Percentiles rank a stretch among this genome's conserved stretches.
Conservation (phyloP, 805 yeast genomes). For the Komagataella pastoris region DNA sequence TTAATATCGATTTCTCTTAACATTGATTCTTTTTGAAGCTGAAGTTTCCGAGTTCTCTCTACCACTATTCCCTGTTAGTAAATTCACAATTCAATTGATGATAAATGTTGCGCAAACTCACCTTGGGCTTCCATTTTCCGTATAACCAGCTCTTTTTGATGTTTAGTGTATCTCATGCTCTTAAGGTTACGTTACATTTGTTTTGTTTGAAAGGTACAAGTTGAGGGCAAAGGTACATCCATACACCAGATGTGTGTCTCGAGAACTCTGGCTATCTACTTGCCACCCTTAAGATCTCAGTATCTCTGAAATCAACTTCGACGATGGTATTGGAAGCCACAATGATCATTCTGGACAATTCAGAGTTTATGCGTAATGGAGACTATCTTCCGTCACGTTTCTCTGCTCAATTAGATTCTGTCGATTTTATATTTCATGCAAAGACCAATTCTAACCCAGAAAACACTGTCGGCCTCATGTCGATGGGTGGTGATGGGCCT, state of each 20-base stretch:
- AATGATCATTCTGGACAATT: slow-evolving; percentile 89
- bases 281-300: background rate
- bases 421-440: slow-evolving; percentile 73
- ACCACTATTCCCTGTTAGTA: background rate
- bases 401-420: slow-evolving; percentile 87
- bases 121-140: background rate
- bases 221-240: background rate
- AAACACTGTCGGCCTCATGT: slow-evolving; percentile 81
- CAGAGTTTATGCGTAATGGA: slow-evolving; percentile 93
- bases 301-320: background rate
- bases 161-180: background rate
- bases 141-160: background rate
- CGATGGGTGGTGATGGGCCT: slow-evolving; percentile 80
- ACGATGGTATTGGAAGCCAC: slow-evolving; percentile 92
- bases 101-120: background rate
- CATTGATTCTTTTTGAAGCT: slow-evolving; percentile 4
- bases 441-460: slow-evolving; percentile 88
- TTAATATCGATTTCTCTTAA: slow-evolving; percentile 19
- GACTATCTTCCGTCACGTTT: slow-evolving; percentile 82
- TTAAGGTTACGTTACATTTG: background rate
- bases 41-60: background rate
- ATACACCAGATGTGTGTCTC: background rate
- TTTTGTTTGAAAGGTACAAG: too few species aligned
- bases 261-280: background rate
- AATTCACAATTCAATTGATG: background rate